Percentiles rank a stretch among this genome's conserved stretches.
phyloP scores from a whole-genome alignment of 2,329 filamentous ascomycete species.

The Endoconidiophora polonica region DNA sequence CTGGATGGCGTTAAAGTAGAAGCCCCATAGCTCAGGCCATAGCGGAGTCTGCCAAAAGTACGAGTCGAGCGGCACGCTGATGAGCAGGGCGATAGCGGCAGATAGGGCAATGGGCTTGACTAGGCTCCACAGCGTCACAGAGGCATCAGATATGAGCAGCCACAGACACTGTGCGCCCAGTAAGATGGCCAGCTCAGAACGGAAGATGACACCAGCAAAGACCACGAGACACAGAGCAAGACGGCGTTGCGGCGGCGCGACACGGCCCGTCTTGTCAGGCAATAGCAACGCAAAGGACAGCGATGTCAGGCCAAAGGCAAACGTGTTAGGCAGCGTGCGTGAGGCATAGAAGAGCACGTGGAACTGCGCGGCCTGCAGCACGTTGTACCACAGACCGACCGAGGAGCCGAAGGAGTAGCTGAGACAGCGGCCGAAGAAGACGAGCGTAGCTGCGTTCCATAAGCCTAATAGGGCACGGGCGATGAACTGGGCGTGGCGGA shows the following conservation, averaged over 20 bases:
- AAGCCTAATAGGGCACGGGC: slow-evolving; percentile 65
- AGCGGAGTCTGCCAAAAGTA: slow-evolving; percentile 81
- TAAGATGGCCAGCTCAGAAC: slow-evolving; percentile 73
- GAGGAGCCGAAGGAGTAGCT: slow-evolving; percentile 48
- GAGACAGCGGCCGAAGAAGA: slow-evolving; percentile 48
- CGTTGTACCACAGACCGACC: slow-evolving; percentile 60
- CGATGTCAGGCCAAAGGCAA: slow-evolving; percentile 71
- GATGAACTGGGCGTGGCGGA: slow-evolving; percentile 39
- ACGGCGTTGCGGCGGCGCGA: slow-evolving; percentile 31
- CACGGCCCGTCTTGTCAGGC: slow-evolving; percentile 18
- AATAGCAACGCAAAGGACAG: slow-evolving; percentile 38
- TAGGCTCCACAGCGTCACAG: slow-evolving; percentile 36
- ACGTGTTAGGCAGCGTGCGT: slow-evolving; percentile 87
- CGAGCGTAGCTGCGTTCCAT: slow-evolving; percentile 53
- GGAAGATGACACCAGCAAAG: slow-evolving; percentile 67
- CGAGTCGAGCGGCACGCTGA: slow-evolving; percentile 66
- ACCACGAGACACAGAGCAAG: slow-evolving; percentile 61
- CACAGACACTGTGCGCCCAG: slow-evolving; percentile 51
- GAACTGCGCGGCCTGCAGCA: slow-evolving; percentile 72
- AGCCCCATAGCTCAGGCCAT: slow-evolving; percentile 83
- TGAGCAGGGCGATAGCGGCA: slow-evolving; percentile 44
- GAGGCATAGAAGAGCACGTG: slow-evolving; percentile 88
- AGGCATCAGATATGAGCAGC: slow-evolving; percentile 38
- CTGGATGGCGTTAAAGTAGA: slow-evolving; percentile 78
- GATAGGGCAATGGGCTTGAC: slow-evolving; percentile 50